Evolutionary conservation across 1,139 yeast species (phyloP).

Genomic region (Candida sp.): DNA sequence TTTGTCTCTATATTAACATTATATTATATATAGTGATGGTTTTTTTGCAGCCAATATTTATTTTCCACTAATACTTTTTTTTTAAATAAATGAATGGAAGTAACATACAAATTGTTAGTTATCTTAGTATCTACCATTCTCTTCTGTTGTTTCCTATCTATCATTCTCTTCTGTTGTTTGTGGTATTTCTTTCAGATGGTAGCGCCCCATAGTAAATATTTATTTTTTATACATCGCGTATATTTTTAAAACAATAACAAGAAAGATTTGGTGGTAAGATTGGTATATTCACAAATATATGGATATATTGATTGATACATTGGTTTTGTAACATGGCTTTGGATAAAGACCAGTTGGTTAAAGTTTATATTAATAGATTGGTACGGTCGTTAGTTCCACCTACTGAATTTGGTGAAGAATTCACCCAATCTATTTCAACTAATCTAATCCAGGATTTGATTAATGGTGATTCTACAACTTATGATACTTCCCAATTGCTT

Average conservation of each 20-base stretch:
- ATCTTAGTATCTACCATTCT: too few species aligned
- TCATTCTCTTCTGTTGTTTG: not conserved
- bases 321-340: conserved; percentile 19
- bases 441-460: not conserved
- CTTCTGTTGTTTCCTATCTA: not conserved
- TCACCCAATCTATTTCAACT: conserved; percentile 25
- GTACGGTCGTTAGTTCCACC: conserved; percentile 44
- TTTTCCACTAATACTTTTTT: not conserved
- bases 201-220: not conserved
- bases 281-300: not conserved
- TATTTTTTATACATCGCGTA: not conserved
- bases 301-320: not conserved
- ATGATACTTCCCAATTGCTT: conserved; percentile 15
- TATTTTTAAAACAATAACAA: not conserved
- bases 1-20: too few species aligned
- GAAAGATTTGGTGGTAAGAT: not conserved
- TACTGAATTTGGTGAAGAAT: conserved; percentile 35
- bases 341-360: conserved; percentile 31
- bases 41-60: too few species aligned
- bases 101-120: too few species aligned
- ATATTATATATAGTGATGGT: too few species aligned
- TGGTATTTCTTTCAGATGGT: not conserved
- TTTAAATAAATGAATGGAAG: too few species aligned
- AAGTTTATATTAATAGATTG: conserved; percentile 32
- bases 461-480: not conserved